Evolutionary conservation across 441 rosid species (phyloP).

Genomic region (Arabidopsis lyrata): DNA sequence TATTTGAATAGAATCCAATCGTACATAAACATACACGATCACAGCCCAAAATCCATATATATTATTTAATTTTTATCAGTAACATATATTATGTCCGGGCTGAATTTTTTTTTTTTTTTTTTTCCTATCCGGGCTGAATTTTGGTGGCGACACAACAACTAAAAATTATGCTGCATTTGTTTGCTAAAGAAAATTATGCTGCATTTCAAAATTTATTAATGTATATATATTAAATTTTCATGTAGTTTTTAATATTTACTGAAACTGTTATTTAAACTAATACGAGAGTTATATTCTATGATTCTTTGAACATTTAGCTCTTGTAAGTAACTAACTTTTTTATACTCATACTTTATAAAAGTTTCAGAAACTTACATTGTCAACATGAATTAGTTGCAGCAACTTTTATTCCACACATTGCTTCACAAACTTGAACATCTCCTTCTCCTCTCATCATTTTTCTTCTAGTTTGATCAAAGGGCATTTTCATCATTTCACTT

Average conservation of each 20-base stretch:
- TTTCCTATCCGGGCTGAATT: background rate
- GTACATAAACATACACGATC: slow-evolving; percentile 29
- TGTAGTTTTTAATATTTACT: background rate
- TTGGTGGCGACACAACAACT: background rate
- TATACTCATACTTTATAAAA: background rate
- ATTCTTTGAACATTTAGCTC: slow-evolving; percentile 17
- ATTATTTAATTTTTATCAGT: background rate
- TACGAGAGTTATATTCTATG: background rate
- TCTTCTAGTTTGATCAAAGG: slow-evolving; percentile 32
- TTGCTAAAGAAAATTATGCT: no score
- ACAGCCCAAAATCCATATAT: background rate
- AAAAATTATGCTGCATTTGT: background rate
- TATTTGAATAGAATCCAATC: background rate
- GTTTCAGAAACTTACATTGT: slow-evolving; percentile 32
- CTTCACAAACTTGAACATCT: slow-evolving; percentile 48
- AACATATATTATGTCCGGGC: background rate
- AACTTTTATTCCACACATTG: slow-evolving; percentile 45
- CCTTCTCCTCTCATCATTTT: slow-evolving; percentile 3
- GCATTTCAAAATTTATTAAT: no score
- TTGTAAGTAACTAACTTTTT: slow-evolving; percentile 29
- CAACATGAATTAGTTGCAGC: slow-evolving; percentile 51
- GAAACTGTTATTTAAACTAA: background rate
- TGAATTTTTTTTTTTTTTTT: no score
- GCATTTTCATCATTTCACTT: background rate
- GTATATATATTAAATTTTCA: no score